These are phyloP conservation scores for Xylaria sp. DNA, from an alignment of 495 filamentous ascomycete genomes.

Conservation along the genomic window DNA sequence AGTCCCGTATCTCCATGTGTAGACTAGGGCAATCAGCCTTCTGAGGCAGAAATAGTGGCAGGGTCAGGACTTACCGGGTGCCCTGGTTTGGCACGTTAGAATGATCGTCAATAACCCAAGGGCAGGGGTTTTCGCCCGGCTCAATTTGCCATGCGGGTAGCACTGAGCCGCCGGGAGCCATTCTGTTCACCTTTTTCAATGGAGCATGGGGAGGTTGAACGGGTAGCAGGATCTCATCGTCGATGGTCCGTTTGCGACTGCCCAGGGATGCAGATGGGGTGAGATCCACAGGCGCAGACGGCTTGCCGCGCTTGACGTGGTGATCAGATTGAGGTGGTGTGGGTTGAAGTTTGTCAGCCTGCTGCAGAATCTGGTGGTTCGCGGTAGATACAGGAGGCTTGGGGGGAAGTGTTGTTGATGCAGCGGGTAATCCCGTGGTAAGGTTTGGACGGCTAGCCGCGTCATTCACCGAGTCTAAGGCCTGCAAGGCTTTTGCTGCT, in stretches of 20 bases:
- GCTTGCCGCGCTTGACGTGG: background rate
- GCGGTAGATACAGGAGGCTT: conserved; percentile 23
- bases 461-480: background rate
- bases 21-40: conserved; percentile 55
- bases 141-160: conserved; percentile 62
- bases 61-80: conserved; percentile 56
- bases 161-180: conserved; percentile 55
- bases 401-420: conserved; percentile 28
- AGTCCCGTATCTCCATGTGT: conserved; percentile 87
- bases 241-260: conserved; percentile 72
- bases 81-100: conserved; percentile 51
- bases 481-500: background rate
- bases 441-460: background rate
- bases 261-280: conserved; percentile 41
- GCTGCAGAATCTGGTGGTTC: background rate
- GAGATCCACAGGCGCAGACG: conserved; percentile 33
- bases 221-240: conserved; percentile 61
- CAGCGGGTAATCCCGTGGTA: background rate
- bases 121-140: conserved; percentile 53
- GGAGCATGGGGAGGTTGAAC: conserved; percentile 54
- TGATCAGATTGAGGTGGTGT: conserved; percentile 3
- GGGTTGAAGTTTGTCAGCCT: background rate
- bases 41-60: background rate
- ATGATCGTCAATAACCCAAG: conserved; percentile 66
- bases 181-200: conserved; percentile 54